phyloP scores from a whole-genome alignment of 306 rosid species.

The Vigna nakashimae region DNA sequence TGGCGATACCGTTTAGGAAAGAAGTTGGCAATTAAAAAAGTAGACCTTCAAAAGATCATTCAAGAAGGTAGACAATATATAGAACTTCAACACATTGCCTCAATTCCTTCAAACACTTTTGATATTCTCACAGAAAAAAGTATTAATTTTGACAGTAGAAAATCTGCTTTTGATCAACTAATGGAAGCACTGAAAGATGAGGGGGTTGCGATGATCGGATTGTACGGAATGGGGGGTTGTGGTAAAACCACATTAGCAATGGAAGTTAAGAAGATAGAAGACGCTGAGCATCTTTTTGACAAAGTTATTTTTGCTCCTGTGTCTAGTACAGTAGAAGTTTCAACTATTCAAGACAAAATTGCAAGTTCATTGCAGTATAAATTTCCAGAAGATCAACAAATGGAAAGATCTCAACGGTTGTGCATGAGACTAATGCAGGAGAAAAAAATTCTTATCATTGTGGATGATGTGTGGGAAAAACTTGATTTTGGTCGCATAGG shows the following conservation, averaged over 20 bases:
- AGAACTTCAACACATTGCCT: background rate
- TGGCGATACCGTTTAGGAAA: constrained; percentile 14
- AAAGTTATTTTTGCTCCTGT: constrained; percentile 20
- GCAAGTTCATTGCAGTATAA: background rate
- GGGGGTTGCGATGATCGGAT: constrained; percentile 13
- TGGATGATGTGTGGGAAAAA: no score
- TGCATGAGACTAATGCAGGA: background rate
- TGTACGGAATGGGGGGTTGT: constrained; percentile 34
- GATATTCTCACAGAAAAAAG: background rate
- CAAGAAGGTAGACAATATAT: background rate
- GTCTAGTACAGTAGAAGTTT: constrained; percentile 1
- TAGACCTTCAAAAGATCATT: background rate
- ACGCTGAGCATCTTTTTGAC: constrained; percentile 6
- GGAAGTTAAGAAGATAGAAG: constrained; percentile 5
- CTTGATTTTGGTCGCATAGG: no score
- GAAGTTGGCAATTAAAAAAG: background rate
- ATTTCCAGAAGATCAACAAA: background rate
- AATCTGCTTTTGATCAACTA: background rate
- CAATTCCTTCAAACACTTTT: background rate
- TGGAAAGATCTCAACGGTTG: background rate
- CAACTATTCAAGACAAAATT: constrained; percentile 27
- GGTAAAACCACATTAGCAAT: constrained; percentile 43
- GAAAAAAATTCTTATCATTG: background rate
- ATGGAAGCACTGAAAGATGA: constrained; percentile 34
- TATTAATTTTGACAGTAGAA: constrained; percentile 14